Conservation (phyloP, 2,329 filamentous ascomycete species). For the Trichoderma sp. region DNA sequence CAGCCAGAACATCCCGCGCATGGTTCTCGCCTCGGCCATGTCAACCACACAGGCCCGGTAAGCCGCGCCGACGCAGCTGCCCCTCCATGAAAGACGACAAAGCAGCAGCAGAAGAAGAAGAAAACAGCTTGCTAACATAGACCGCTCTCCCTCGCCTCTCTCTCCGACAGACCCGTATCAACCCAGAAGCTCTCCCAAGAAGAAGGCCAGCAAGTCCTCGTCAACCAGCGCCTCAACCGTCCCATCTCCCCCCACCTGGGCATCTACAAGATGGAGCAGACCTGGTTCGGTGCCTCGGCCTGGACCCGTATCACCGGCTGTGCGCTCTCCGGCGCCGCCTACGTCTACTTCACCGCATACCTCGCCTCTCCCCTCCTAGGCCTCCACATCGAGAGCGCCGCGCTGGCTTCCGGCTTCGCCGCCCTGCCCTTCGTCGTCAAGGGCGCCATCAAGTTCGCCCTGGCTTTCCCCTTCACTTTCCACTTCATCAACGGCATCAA, state of each 20-base stretch:
- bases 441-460: constrained; percentile 52
- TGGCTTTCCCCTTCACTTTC: constrained; percentile 60
- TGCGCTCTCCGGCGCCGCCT: constrained; percentile 68
- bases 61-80: constrained; percentile 18
- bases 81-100: neutral
- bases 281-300: constrained; percentile 69
- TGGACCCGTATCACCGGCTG: constrained; percentile 83
- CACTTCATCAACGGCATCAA: constrained; percentile 55
- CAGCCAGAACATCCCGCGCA: constrained; percentile 45
- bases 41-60: constrained; percentile 49
- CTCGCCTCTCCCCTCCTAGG: constrained; percentile 73
- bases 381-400: constrained; percentile 57
- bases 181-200: constrained; percentile 55
- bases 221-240: constrained; percentile 73
- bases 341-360: constrained; percentile 78
- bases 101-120: neutral
- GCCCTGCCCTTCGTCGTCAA: constrained; percentile 58
- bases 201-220: constrained; percentile 65
- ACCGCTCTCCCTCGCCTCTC: neutral
- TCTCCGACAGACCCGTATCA: constrained; percentile 44
- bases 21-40: constrained; percentile 41
- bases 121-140: neutral
- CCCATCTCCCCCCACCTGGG: constrained; percentile 80
- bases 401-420: constrained; percentile 59
- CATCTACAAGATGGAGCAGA: constrained; percentile 85